Base-by-base conservation (phyloP, 2,329 filamentous ascomycete genomes). In the Metarhizium brunneum region DNA sequence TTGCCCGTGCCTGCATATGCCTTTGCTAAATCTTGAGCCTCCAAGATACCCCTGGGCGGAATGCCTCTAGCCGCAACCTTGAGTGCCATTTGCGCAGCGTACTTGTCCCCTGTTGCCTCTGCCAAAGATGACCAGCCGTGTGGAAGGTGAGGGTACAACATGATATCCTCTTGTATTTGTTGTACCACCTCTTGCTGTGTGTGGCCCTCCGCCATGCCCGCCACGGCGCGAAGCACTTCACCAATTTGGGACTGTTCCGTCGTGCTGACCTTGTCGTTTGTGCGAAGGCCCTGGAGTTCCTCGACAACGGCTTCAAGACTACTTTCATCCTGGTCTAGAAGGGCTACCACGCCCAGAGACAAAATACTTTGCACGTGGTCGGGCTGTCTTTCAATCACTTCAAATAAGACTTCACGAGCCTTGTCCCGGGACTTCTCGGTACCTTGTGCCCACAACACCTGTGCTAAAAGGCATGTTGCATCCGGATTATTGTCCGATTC, bases 381-480 rank as follows among this genome's bases (percentile, higher is more conserved):
- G 0, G 89, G 83, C 52, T 87, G 74, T 52, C 76, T 79, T 63
- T 92, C 89, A 13, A 96, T 85, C 40, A 88, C 85, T 14, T 85
- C 85, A 64, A 96, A 92, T 1, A 99, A 78, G 60, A 89, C 82
- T 53, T 88, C 84, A 3, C 90, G 82, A 16, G 92, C 92, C 58
- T 88, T 84, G 52, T 86, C 83, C 50, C 86, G 83, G 55, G 92
- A 88, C 1, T 85, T 79, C 6, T 86, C 82, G 0, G 85, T 84
- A 8, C 89, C 91, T 60, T 90, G 90, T 0, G 92, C 92, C 92
- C 94, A 99, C 0, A 97, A 79, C 0, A 97, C 88, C 70, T 97
- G 90, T 0, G 92, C 88, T 13, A 97, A 77, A 13, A 96, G 77
- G 65, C 92, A 96, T 0, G 91, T 85, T 1, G 92, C 87, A 65